Evolutionary conservation across 805 yeast genomes (phyloP), one percentile per base, ranked within the genome.

Genomic region (Ogataea nakhonphanomensis): DNA sequence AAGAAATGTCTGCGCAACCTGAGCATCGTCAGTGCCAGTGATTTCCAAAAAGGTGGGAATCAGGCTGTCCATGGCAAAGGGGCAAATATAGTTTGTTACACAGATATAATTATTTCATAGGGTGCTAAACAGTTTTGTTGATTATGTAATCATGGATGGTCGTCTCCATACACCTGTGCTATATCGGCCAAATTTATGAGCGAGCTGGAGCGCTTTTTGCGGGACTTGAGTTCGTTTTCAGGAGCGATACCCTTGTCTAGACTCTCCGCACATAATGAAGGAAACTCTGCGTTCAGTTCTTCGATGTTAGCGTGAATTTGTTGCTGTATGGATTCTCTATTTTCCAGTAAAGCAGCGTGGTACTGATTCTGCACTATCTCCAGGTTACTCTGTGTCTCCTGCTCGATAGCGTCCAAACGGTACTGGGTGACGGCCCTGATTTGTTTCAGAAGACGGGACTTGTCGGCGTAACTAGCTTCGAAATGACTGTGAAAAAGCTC

Each of bases 1-100:
- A 14, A 93, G 61, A 56, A 82, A 93, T 50, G 82, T 87, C 38
- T 71, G 66, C 1, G 98, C 98, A 9, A 75, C 65, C 5, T 70
- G 71, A 1, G 75, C 71, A 56, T 84, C 91, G 2, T 78, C 71
- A 2, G 78, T 77, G 15, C 87, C 84, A 0, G 98, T 89, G 39
- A 93, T 81, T 29, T 91, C 90, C 61, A 90, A 69, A 62, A 93
- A 93, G 15, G 81, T 76, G 15, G 84, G 81, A 27, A 86, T 68
- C 34, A 69, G 64, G 36, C 74, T 84, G 29, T 54, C 57, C 57
- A 51, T 54, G 15, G 7, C 24, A 10, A 11, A 33, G 30, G 20
- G 43, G 50, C 45, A 41, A 43, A 39, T 35, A 25, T 15, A 20
- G 10, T 20, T 15, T 30, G 15, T 15, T 26, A 17, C 20, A 17